Evolutionary conservation across 768 basidiomycete species (phyloP).

Genomic region (Gloeopeniophorella convolvens): DNA sequence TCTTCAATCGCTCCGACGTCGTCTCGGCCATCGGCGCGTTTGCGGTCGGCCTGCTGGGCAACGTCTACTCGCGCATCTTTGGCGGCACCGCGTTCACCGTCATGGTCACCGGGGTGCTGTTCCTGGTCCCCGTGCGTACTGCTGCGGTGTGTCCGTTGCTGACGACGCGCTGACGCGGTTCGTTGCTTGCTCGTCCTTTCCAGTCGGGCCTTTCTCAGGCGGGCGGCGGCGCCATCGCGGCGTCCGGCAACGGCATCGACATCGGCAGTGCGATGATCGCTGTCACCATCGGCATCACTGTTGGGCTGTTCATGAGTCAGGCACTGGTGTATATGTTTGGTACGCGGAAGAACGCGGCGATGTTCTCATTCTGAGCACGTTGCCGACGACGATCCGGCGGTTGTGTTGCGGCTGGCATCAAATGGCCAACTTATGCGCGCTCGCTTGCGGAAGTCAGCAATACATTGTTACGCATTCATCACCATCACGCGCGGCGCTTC

Average conservation of each 20-base stretch:
- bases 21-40: slow-evolving; percentile 85
- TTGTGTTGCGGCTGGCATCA: too few species aligned
- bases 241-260: slow-evolving; percentile 75
- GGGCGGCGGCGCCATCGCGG: slow-evolving; percentile 60
- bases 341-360: slow-evolving; percentile 72
- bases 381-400: too few species aligned
- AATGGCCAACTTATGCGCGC: too few species aligned
- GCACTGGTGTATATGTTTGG: slow-evolving; percentile 85
- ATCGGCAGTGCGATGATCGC: slow-evolving; percentile 84
- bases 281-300: slow-evolving; percentile 88
- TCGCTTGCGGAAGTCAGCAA: too few species aligned
- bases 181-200: slow-evolving; percentile 1
- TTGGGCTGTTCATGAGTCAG: slow-evolving; percentile 84
- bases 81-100: slow-evolving; percentile 84
- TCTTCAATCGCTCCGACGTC: slow-evolving; percentile 77
- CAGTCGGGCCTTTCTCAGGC: slow-evolving; percentile 84
- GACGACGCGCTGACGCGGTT: slow-evolving; percentile 6
- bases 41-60: slow-evolving; percentile 71
- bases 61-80: slow-evolving; percentile 75
- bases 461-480: too few species aligned
- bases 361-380: slow-evolving; percentile 65
- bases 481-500: too few species aligned
- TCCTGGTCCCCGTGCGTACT: slow-evolving; percentile 72
- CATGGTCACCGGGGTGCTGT: slow-evolving; percentile 86
- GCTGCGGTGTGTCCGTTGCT: slow-evolving; percentile 3